Percentiles rank a stretch among this genome's conserved stretches.
phyloP scores from a whole-genome alignment of 768 basidiomycete species.

The Termitomyces eurrhizus region DNA sequence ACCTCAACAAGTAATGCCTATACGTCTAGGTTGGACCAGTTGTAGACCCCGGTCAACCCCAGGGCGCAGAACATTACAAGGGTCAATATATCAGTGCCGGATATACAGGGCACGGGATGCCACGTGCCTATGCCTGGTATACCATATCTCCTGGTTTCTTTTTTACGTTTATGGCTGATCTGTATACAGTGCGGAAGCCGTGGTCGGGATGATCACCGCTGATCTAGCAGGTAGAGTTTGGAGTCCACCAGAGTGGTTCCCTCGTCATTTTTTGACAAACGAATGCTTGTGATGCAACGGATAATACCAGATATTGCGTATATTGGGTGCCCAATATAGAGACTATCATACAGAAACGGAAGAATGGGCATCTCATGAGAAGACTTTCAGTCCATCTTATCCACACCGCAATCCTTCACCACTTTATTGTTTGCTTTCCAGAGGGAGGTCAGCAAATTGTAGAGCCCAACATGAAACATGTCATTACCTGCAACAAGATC shows the following conservation, averaged over 20 bases:
- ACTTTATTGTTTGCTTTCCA: background rate
- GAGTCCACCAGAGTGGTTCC: constrained; percentile 60
- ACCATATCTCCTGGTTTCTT: constrained; percentile 12
- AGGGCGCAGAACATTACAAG: constrained; percentile 25
- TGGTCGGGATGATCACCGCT: constrained; percentile 55
- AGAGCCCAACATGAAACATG: background rate
- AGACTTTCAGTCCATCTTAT: too few species aligned
- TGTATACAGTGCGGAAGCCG: constrained; percentile 50
- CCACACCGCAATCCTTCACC: background rate
- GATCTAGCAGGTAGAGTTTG: constrained; percentile 43
- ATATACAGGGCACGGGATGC: constrained; percentile 79
- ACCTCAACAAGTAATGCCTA: background rate
- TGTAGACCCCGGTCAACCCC: constrained; percentile 22
- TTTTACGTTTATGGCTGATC: background rate
- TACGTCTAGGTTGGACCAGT: constrained; percentile 58
- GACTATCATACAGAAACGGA: background rate
- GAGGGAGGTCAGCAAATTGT: too few species aligned
- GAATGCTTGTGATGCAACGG: constrained; percentile 1
- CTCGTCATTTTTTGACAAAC: constrained; percentile 46
- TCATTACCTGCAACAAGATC: background rate
- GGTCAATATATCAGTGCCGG: constrained; percentile 75
- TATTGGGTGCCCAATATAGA: background rate
- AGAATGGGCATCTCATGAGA: background rate
- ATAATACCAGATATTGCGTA: background rate
- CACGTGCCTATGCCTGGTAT: constrained; percentile 69